Percentiles rank a stretch among this genome's conserved stretches.
Conservation (phyloP, 352 stramenopile species). For the Phytophthora agathidicida region DNA sequence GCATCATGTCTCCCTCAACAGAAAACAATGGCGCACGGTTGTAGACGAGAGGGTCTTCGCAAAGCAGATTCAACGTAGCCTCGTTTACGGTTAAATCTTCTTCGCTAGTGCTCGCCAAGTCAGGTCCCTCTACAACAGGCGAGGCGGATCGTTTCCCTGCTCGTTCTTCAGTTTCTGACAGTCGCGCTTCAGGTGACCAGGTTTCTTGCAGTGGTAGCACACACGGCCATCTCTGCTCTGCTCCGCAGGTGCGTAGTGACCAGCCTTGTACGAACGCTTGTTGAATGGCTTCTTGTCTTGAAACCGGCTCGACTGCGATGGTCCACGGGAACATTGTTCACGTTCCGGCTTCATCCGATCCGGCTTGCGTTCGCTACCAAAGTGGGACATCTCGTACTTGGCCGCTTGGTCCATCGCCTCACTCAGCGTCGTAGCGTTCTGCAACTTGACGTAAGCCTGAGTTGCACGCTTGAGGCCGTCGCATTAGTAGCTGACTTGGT, state of each 20-base stretch:
- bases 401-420: slow-evolving; percentile 5
- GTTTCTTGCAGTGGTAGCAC: slow-evolving; percentile 15
- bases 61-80: slow-evolving; percentile 12
- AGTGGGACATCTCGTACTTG: slow-evolving; percentile 14
- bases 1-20: neutral
- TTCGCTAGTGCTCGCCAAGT: slow-evolving; percentile 6
- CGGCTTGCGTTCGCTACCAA: neutral
- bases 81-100: slow-evolving; percentile 13
- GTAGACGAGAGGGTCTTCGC: slow-evolving; percentile 19
- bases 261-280: slow-evolving; percentile 9
- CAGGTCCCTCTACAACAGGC: slow-evolving; percentile 16
- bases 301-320: neutral
- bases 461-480: slow-evolving; percentile 4
- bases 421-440: too few relatives aligned
- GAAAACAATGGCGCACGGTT: slow-evolving; percentile 6
- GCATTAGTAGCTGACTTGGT: slow-evolving; percentile 16
- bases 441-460: slow-evolving; percentile 17
- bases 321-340: neutral
- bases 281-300: slow-evolving; percentile 8
- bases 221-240: slow-evolving; percentile 1
- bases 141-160: slow-evolving; percentile 10
- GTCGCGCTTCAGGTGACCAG: slow-evolving; percentile 1
- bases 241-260: slow-evolving; percentile 7
- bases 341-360: neutral
- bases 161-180: slow-evolving; percentile 13